Evolutionary conservation across 805 yeast species (phyloP), one percentile per base, ranked within the genome.

Genomic region (Zygosaccharomyces kombuchaensis): DNA sequence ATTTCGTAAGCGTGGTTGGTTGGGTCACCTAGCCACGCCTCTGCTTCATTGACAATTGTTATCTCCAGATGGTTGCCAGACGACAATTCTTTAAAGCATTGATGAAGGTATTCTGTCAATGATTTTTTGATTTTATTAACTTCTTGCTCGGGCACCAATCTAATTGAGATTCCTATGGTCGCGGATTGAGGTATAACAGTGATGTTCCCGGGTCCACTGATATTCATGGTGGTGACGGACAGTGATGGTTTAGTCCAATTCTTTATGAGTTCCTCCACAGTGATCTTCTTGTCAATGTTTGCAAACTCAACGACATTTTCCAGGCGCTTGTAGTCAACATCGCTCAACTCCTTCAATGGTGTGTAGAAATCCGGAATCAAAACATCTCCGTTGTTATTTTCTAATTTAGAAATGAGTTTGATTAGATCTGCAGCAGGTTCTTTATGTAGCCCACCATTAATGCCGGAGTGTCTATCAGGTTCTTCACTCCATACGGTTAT

Each of bases 21-120:
- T 10, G 90, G 84, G 55, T 93, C 89, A 4, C 97, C 98, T 8
- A 91, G 69, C 99, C 99, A 91, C 2, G 97, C 95, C 57, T 90
- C 97, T 0, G 96, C 96, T 59, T 85, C 91, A 58, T 88, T 89
- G 47, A 82, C 74, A 34, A 90, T 74, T 19, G 75, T 71, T 16
- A 90, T 68, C 9, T 67, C 63, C 30, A 91, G 57, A 23, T 75
- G 73, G 62, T 93, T 93, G 5, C 75, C 77, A 0, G 93, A 76
- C 2, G 71, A 57, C 26, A 87, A 63, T 10, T 59, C 57, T 0
- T 60, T 56, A 54, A 88, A 91, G 34, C 69, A 61, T 0, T 67
- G 53, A 0, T 66, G 54, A 36, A 93, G 54, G 56, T 73, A 81
- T 0, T 61, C 45, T 1, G 72, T 66, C 14, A 90, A 69, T 22